A percentile compares a stretch with the other conserved stretches of the same genome.
phyloP scores from a whole-genome alignment of 2,329 filamentous ascomycete genomes.

The Esteya vermicola region DNA sequence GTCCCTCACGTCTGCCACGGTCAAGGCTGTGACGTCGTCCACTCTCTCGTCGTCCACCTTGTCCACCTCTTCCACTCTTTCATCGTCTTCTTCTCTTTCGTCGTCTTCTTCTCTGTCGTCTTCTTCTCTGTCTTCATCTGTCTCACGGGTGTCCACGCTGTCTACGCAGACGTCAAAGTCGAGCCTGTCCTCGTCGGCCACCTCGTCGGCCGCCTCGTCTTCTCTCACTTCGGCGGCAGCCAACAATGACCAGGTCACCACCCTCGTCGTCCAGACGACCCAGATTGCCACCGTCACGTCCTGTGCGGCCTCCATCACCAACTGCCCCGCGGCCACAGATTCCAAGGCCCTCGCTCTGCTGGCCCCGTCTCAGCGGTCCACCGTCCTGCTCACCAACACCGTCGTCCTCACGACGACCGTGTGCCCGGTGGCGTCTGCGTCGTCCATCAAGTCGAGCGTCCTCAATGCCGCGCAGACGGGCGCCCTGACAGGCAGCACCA shows the following conservation, averaged over 20 bases:
- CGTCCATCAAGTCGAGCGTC: conserved; percentile 22
- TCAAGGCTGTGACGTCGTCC: too few relatives aligned
- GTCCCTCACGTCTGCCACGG: too few relatives aligned
- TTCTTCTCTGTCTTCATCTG: too few relatives aligned
- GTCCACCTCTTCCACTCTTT: too few relatives aligned
- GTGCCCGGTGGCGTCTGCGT: conserved; percentile 25
- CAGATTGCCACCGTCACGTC: conserved; percentile 12
- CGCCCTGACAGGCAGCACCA: not conserved
- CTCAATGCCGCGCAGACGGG: conserved; percentile 3
- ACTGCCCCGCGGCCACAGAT: conserved; percentile 17
- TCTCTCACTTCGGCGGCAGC: too few relatives aligned
- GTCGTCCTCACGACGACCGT: conserved; percentile 23
- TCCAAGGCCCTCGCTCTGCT: conserved; percentile 21
- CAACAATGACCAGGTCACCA: conserved; percentile 18
- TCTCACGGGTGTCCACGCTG: too few relatives aligned
- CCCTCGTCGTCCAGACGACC: conserved; percentile 15
- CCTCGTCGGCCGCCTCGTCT: not conserved
- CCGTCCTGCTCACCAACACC: conserved; percentile 24
- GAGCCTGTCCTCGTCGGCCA: too few relatives aligned
- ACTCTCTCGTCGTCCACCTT: too few relatives aligned
- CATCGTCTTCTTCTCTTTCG: too few relatives aligned
- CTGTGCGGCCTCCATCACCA: conserved; percentile 12
- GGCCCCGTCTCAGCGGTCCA: conserved; percentile 15
- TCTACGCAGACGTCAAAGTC: too few relatives aligned
- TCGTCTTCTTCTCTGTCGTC: too few relatives aligned